Evolutionary conservation across 139 green algal species (phyloP).

Genomic region (Tetraselmis striata): DNA sequence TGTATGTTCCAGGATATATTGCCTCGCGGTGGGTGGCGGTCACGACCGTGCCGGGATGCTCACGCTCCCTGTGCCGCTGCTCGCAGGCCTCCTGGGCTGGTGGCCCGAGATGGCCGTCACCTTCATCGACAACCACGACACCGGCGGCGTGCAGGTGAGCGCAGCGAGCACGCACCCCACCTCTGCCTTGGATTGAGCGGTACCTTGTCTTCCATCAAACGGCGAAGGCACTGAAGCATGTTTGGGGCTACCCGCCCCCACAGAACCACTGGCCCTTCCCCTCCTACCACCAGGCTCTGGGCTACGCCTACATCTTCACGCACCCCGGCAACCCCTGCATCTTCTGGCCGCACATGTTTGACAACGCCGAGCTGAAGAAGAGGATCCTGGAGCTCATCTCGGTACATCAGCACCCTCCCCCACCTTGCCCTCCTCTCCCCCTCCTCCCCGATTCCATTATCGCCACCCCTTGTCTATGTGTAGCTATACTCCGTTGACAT

Average conservation of each 20-base stretch:
- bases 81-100: slow-evolving; percentile 36
- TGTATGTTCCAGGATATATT: too few species aligned
- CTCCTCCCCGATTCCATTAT: too few species aligned
- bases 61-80: too few species aligned
- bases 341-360: slow-evolving; percentile 78
- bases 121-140: slow-evolving; percentile 82
- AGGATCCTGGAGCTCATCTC: slow-evolving; percentile 35
- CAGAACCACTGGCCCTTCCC: slow-evolving; percentile 80
- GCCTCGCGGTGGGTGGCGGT: too few species aligned
- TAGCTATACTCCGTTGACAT: too few species aligned
- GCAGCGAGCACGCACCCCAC: not conserved
- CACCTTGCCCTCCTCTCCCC: too few species aligned
- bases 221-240: too few species aligned
- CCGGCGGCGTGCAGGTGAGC: slow-evolving; percentile 34
- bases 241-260: too few species aligned
- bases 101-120: slow-evolving; percentile 57
- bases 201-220: not conserved
- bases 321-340: slow-evolving; percentile 77
- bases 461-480: too few species aligned
- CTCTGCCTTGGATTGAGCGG: not conserved
- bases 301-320: slow-evolving; percentile 94
- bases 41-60: too few species aligned
- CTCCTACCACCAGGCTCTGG: slow-evolving; percentile 38
- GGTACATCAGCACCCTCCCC: slow-evolving; percentile 10
- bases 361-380: slow-evolving; percentile 34